Evolutionary conservation across 352 stramenopile species (phyloP), one percentile per base, ranked within the genome.

Genomic region (Thalassiosira pacifica): DNA sequence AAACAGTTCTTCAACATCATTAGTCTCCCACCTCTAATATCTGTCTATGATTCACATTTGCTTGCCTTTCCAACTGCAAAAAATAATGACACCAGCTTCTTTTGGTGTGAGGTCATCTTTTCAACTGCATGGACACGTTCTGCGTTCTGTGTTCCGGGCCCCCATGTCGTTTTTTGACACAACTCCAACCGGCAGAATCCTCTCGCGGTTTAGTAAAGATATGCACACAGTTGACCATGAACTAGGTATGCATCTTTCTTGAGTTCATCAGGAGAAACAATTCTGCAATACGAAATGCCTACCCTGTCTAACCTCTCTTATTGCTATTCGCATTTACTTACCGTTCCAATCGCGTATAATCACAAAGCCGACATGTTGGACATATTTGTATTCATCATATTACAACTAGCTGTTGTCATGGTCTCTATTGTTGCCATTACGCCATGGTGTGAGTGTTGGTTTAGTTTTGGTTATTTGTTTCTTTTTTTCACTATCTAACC

Each of bases 51-150:
- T n/a, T n/a, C n/a, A n/a, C n/a, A n/a, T n/a, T n/a, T n/a, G n/a
- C n/a, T n/a, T n/a, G n/a, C n/a, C n/a, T n/a, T n/a, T n/a, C n/a
- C n/a, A n/a, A n/a, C n/a, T n/a, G n/a, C n/a, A n/a, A n/a, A n/a
- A n/a, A n/a, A n/a, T n/a, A n/a, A n/a, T n/a, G n/a, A n/a, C n/a
- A n/a, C 27, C 63, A 61, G 86, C 82, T 61, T 71, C 53, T 16
- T 94, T 94, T 81, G 83, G 86, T 16, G 82, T 93, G 34, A 82
- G 65, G 24, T 87, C 88, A 22, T 85, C 84, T 0, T 92, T 90
- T 29, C 77, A 85, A 65, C 81, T 98, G 0, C 98, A 98, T 78
- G 85, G 96, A 24, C 78, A 92, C 32, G 88, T 98, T 75, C 90
- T 97, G n/a, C 82, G 83, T 4, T 95, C 94, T 26, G 91, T 98